phyloP scores from a whole-genome alignment of 768 basidiomycete species.

The Leccinum olivaceopallidum region DNA sequence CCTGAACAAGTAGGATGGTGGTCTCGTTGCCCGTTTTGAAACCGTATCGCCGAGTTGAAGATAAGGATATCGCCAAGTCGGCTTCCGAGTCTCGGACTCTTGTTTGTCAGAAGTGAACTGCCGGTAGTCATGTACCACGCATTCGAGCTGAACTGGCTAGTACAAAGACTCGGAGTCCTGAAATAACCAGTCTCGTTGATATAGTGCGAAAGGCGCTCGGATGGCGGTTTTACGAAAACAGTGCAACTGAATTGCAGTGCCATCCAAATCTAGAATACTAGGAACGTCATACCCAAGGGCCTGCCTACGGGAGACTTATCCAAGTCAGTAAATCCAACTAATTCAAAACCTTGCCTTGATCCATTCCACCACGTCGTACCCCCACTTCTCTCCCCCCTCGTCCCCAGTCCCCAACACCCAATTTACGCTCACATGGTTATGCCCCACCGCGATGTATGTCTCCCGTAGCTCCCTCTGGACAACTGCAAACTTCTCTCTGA shows the following conservation, averaged over 20 bases:
- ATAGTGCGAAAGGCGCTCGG: neutral
- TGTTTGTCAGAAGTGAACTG: neutral
- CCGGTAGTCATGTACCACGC: slow-evolving; percentile 7
- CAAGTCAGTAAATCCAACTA: slow-evolving; percentile 4
- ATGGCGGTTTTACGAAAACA: neutral
- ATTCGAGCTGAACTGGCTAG: slow-evolving; percentile 14
- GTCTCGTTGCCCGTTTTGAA: slow-evolving; percentile 62
- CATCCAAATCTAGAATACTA: no score
- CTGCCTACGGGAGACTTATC: neutral
- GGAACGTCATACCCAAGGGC: no score
- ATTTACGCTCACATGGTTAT: slow-evolving; percentile 64
- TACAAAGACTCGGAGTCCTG: neutral
- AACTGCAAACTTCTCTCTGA: slow-evolving; percentile 37
- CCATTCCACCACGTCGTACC: slow-evolving; percentile 43
- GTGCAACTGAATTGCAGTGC: neutral
- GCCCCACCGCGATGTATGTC: slow-evolving; percentile 45
- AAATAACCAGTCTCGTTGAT: slow-evolving; percentile 2
- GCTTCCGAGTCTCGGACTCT: slow-evolving; percentile 26
- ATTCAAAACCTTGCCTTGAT: slow-evolving; percentile 24
- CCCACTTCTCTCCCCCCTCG: slow-evolving; percentile 63
- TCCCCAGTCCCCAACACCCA: slow-evolving; percentile 52
- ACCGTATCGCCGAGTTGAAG: slow-evolving; percentile 65
- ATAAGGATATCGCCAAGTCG: slow-evolving; percentile 54
- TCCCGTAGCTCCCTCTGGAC: slow-evolving; percentile 20
- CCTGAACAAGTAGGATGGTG: slow-evolving; percentile 37